phyloP scores from a whole-genome alignment of 1,284 basidiomycete species.

The Tetrapyrgos nigripes region DNA sequence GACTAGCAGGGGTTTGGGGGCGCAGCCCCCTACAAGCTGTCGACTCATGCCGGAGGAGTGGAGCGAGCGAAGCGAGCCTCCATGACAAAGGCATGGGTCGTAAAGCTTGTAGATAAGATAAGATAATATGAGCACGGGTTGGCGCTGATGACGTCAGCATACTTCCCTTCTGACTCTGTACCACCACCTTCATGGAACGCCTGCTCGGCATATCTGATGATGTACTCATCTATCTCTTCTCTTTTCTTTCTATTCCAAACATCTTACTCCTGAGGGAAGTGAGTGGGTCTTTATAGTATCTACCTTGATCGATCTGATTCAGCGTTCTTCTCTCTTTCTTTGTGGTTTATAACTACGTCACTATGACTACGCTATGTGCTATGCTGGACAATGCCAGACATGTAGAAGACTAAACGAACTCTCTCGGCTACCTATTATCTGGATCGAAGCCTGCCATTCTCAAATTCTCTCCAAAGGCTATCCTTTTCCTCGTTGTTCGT shows the following conservation, averaged over 20 bases:
- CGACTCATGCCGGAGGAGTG: no score
- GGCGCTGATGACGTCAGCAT: no score
- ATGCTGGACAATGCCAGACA: conserved; percentile 42
- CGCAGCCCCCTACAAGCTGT: no score
- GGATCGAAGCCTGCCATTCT: conserved; percentile 54
- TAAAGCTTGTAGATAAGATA: no score
- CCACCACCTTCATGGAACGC: not conserved
- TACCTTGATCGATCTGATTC: not conserved
- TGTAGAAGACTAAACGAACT: conserved; percentile 51
- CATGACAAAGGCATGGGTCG: no score
- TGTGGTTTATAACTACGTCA: not conserved
- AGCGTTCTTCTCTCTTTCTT: not conserved
- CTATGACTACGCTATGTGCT: not conserved
- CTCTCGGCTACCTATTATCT: conserved; percentile 54
- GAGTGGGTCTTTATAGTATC: not conserved
- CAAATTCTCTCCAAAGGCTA: conserved; percentile 50
- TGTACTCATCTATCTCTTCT: conserved; percentile 53
- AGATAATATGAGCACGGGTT: no score
- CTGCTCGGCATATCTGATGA: conserved; percentile 43
- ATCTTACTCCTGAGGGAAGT: conserved; percentile 53
- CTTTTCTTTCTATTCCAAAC: conserved; percentile 50
- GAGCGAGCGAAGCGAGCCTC: no score
- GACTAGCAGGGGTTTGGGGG: no score
- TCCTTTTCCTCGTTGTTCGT: conserved; percentile 47
- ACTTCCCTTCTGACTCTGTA: no score